Evolutionary conservation across 768 basidiomycete species (phyloP), one percentile per base, ranked within the genome.

Genomic region (Tylopilus plumbeoviolaceoides): DNA sequence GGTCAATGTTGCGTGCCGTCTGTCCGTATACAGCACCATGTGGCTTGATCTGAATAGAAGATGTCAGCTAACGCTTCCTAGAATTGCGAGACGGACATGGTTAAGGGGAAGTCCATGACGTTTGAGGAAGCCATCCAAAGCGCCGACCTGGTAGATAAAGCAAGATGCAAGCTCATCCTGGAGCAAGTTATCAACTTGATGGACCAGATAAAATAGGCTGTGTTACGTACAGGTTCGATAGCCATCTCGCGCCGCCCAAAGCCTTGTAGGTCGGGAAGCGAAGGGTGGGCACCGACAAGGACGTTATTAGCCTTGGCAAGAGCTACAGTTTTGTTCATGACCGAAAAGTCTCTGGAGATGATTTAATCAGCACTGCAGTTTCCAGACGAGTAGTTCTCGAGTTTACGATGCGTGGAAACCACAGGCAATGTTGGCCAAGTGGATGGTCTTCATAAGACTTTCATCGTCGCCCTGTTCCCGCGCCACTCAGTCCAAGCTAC

Each of bases 141-240:
- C 83, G n/a, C 84, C 85, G 28, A 85, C 78, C 71, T 87, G 85
- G 59, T 84, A 85, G 5, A 81, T 72, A 54, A 86, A 80, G 61
- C 80, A 81, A 23, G 78, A 72, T 7, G 68, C 70, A 31, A 85
- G 74, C 54, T 83, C 82, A 3, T 79, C 78, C 79, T 84, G 20
- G 21, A 38, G 10, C 2, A 33, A 12, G 12, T 15, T 25, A 0
- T 50, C 40, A 21, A 40, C 5, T 9, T 1, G 5, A 6, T 12
- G 10, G 23, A 9, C 9, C 0, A 28, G 27, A 27, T 1, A 41
- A 15, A 41, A 10, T 3, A 7, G 11, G 25, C 5, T 1, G 3
- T 56, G 76, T 42, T 54, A 85, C 84, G 2, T 54, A 85, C 84
- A 2, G 82, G 77, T 49, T 78, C 76, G 52, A 85, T 77, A 0